These are phyloP conservation scores for Globisporangium polare DNA, from an alignment of 352 stramenopile species.

Conservation along the genomic window DNA sequence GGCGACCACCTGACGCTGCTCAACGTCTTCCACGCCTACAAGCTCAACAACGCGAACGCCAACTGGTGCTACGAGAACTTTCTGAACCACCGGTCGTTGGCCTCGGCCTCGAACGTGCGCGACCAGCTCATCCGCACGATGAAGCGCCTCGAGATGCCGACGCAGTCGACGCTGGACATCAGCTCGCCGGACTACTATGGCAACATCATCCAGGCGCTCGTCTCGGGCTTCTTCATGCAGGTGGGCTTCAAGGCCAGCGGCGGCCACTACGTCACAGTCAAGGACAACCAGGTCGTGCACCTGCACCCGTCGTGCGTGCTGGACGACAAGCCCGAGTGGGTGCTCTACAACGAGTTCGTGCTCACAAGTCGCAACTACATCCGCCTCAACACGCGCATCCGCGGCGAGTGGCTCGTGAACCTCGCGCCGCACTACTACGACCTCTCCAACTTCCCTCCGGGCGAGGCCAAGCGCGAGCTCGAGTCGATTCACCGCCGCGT, in stretches of 20 bases:
- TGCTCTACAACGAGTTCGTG: slow-evolving; percentile 99
- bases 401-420: slow-evolving; percentile 90
- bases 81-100: slow-evolving; percentile 94
- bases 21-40: slow-evolving; percentile 98
- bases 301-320: slow-evolving; percentile 97
- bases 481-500: slow-evolving; percentile 83
- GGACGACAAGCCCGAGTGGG: slow-evolving; percentile 96
- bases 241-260: slow-evolving; percentile 86
- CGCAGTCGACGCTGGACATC: slow-evolving; percentile 73
- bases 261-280: slow-evolving; percentile 98
- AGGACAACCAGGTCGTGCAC: slow-evolving; percentile 99
- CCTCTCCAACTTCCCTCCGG: slow-evolving; percentile 96
- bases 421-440: slow-evolving; percentile 98
- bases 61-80: slow-evolving; percentile 99
- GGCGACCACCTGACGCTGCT: slow-evolving; percentile 98
- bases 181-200: slow-evolving; percentile 86
- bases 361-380: slow-evolving; percentile 99
- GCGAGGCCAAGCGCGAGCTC: slow-evolving; percentile 94
- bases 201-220: slow-evolving; percentile 93
- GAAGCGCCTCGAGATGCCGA: slow-evolving; percentile 88
- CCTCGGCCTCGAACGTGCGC: slow-evolving; percentile 92
- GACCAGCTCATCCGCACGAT: slow-evolving; percentile 97
- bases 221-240: slow-evolving; percentile 98
- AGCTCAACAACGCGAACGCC: slow-evolving; percentile 84
- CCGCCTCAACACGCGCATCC: slow-evolving; percentile 94